phyloP scores from a whole-genome alignment of 768 basidiomycete genomes.

The Ephemerocybe angulata region DNA sequence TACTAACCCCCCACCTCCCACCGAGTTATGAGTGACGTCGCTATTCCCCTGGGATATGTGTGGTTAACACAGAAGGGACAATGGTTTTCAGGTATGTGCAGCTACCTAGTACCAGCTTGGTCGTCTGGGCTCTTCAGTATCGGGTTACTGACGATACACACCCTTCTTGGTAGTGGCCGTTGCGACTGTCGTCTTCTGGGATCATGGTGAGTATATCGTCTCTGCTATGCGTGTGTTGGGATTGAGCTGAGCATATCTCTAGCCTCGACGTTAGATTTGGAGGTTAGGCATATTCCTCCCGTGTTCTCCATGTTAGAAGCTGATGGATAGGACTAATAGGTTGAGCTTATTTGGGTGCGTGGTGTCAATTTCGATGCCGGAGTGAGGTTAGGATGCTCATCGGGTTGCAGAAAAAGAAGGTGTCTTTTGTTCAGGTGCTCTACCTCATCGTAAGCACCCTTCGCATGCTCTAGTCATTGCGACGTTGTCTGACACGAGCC shows the following conservation, averaged over 20 bases:
- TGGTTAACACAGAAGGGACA: no score
- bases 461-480: background rate
- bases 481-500: background rate
- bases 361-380: background rate
- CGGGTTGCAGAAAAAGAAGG: background rate
- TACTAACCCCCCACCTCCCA: no score
- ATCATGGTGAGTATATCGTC: background rate
- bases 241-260: background rate
- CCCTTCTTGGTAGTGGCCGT: no score
- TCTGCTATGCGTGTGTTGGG: background rate
- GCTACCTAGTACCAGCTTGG: no score
- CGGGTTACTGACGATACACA: no score
- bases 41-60: no score
- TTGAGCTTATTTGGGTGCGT: background rate
- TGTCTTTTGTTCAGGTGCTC: background rate
- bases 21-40: no score
- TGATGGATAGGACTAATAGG: background rate
- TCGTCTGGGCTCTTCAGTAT: no score
- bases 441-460: background rate
- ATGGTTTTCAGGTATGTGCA: no score
- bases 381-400: background rate
- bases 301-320: background rate
- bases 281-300: background rate
- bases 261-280: background rate
- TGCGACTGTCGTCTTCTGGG: background rate